phyloP scores from a whole-genome alignment of 2,329 filamentous ascomycete species.

The Akanthomyces uredinophilus region DNA sequence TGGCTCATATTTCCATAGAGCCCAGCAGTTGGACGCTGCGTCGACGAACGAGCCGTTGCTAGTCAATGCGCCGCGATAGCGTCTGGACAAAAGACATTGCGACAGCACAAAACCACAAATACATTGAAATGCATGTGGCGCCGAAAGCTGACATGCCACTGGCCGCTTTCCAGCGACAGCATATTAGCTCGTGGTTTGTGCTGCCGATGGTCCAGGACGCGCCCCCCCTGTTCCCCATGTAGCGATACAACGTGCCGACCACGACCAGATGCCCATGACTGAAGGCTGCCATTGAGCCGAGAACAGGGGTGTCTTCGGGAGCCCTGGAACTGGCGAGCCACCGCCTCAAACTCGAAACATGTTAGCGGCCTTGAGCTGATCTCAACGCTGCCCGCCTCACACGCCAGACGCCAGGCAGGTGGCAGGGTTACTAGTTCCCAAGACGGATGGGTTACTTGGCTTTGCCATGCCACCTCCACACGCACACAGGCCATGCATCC shows the following conservation, averaged over 20 bases:
- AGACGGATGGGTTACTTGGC: neutral
- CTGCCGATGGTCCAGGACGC: conserved; percentile 6
- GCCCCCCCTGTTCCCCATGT: neutral
- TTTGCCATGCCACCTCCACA: conserved; percentile 8
- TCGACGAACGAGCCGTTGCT: neutral
- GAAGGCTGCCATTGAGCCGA: conserved; percentile 3
- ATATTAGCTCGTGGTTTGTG: conserved; percentile 7
- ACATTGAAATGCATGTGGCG: neutral
- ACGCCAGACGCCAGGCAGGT: neutral
- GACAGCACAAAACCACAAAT: neutral
- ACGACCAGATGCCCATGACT: neutral
- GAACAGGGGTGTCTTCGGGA: conserved; percentile 8
- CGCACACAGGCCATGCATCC: neutral
- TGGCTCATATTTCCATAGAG: neutral
- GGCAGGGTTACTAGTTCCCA: neutral
- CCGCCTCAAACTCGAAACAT: conserved; percentile 14
- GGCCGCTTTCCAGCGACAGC: neutral
- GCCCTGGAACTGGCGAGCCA: conserved; percentile 1
- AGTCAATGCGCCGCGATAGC: conserved; percentile 4
- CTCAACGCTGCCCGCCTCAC: conserved; percentile 10
- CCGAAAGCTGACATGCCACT: conserved; percentile 10
- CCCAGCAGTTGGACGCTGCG: neutral
- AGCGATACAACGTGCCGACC: conserved; percentile 4
- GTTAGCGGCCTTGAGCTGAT: conserved; percentile 13
- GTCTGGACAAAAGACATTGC: neutral